A percentile compares a stretch with the other conserved stretches of the same genome.
These are phyloP conservation scores for Botryosphaeria dothidea DNA, from an alignment of 2,329 filamentous ascomycete genomes.

Conservation along the genomic window DNA sequence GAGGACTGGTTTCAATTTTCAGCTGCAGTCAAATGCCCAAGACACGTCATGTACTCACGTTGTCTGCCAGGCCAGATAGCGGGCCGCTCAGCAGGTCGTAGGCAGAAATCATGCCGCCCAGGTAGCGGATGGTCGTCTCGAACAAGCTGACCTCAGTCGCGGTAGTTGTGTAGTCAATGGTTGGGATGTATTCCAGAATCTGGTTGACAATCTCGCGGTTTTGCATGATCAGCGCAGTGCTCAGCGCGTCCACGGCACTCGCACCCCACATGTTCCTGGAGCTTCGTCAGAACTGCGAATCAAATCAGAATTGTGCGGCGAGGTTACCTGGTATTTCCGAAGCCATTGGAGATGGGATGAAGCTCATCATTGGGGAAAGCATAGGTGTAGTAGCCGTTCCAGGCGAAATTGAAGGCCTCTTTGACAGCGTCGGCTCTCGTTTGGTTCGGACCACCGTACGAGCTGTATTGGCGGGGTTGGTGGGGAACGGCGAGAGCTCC, in stretches of 20 bases:
- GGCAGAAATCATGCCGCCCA: constrained; percentile 76
- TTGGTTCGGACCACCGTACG: not conserved
- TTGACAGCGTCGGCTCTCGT: constrained; percentile 36
- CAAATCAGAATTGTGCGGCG: not conserved
- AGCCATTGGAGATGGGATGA: constrained; percentile 65
- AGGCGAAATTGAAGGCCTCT: constrained; percentile 35
- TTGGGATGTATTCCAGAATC: constrained; percentile 70
- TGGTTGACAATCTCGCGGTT: constrained; percentile 66
- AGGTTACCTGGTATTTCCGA: constrained; percentile 67
- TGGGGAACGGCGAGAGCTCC: constrained; percentile 8
- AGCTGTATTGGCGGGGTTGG: not conserved
- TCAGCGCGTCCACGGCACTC: constrained; percentile 77
- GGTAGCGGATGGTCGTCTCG: constrained; percentile 86
- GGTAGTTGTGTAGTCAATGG: constrained; percentile 69
- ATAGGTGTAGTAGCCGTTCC: constrained; percentile 62
- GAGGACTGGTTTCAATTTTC: constrained; percentile 5
- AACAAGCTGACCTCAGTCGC: constrained; percentile 68
- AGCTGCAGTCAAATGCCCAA: not conserved
- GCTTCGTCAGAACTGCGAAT: constrained; percentile 6
- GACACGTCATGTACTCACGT: constrained; percentile 29
- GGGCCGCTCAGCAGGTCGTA: constrained; percentile 74
- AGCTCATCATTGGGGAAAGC: constrained; percentile 79
- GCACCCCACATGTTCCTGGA: constrained; percentile 80
- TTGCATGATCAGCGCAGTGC: constrained; percentile 77
- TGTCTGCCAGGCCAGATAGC: constrained; percentile 52